These are phyloP conservation scores for Aspergillus sclerotiicarbonarius DNA, from an alignment of 495 filamentous ascomycete species.

Conservation along the genomic window DNA sequence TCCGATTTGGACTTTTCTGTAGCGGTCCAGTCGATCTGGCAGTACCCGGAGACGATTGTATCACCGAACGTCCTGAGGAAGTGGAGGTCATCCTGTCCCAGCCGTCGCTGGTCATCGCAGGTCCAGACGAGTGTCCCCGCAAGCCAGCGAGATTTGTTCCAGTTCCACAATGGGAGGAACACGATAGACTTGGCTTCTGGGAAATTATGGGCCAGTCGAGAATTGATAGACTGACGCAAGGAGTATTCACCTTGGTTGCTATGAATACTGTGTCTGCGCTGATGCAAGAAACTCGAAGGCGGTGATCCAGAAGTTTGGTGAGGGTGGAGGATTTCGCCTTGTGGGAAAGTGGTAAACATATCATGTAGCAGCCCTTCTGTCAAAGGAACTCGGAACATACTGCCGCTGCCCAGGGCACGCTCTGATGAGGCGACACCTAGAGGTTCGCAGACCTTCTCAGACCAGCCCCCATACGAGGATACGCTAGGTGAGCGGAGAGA, in stretches of 20 bases:
- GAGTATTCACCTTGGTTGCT: not conserved
- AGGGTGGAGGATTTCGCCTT: slow-evolving; percentile 30
- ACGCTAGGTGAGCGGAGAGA: slow-evolving; percentile 5
- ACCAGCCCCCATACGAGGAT: slow-evolving; percentile 12
- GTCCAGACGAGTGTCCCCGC: slow-evolving; percentile 60
- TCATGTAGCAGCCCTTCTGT: slow-evolving; percentile 26
- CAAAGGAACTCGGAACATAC: not conserved
- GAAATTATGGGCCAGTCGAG: slow-evolving; percentile 26
- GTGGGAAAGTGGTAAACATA: slow-evolving; percentile 27
- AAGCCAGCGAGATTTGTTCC: slow-evolving; percentile 60
- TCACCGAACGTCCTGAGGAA: slow-evolving; percentile 60
- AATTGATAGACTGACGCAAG: slow-evolving; percentile 6
- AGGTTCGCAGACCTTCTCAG: slow-evolving; percentile 14
- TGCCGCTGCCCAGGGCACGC: not conserved
- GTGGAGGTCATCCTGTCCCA: slow-evolving; percentile 46
- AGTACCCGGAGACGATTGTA: slow-evolving; percentile 59
- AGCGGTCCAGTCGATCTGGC: slow-evolving; percentile 47
- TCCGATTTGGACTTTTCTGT: slow-evolving; percentile 62
- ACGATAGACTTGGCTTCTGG: slow-evolving; percentile 54
- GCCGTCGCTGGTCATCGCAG: slow-evolving; percentile 40
- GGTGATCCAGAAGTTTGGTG: not conserved
- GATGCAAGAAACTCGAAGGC: not conserved
- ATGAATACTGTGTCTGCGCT: not conserved
- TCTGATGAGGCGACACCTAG: slow-evolving; percentile 12
- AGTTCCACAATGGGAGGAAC: slow-evolving; percentile 63